Evolutionary conservation across 805 yeast species (phyloP).

Genomic region (Candida parachauliodes): DNA sequence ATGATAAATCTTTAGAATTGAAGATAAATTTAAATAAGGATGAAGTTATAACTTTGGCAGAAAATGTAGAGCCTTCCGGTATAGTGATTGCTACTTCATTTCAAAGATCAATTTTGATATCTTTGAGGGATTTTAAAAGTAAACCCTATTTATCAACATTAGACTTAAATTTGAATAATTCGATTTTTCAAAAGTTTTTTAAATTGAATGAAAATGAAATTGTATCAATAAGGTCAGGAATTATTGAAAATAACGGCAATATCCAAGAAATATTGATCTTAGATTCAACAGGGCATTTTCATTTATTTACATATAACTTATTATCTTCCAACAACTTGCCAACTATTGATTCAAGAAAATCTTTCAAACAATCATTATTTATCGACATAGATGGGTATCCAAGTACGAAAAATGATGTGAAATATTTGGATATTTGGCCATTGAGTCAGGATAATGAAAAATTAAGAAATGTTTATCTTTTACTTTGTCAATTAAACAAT

Average conservation of each 20-base stretch:
- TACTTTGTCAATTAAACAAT: slow-evolving; percentile 24
- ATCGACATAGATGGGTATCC: slow-evolving; percentile 43
- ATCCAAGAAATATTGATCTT: slow-evolving; percentile 40
- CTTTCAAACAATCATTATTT: slow-evolving; percentile 31
- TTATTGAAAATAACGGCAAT: slow-evolving; percentile 46
- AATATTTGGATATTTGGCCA: slow-evolving; percentile 61
- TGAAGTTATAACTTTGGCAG: slow-evolving; percentile 58
- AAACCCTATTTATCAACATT: slow-evolving; percentile 44
- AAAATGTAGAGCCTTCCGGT: slow-evolving; percentile 72
- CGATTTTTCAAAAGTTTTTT: slow-evolving; percentile 8
- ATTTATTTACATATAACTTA: slow-evolving; percentile 25
- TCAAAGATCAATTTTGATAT: slow-evolving; percentile 60
- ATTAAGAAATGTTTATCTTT: slow-evolving; percentile 35
- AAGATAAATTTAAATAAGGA: slow-evolving; percentile 34
- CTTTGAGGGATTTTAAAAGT: slow-evolving; percentile 66
- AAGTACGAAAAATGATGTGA: slow-evolving; percentile 46
- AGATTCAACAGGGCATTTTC: slow-evolving; percentile 44
- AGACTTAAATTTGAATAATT: slow-evolving; percentile 25
- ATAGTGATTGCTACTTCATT: slow-evolving; percentile 64
- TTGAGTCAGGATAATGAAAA: slow-evolving; percentile 19
- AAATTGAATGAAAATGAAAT: slow-evolving; percentile 38
- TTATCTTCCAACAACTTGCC: slow-evolving; percentile 27
- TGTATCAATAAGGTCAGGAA: slow-evolving; percentile 55
- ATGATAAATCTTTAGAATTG: slow-evolving; percentile 41
- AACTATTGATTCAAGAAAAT: slow-evolving; percentile 19